Evolutionary conservation across 257 asterid species (phyloP).

Genomic region (Misopates orontium): DNA sequence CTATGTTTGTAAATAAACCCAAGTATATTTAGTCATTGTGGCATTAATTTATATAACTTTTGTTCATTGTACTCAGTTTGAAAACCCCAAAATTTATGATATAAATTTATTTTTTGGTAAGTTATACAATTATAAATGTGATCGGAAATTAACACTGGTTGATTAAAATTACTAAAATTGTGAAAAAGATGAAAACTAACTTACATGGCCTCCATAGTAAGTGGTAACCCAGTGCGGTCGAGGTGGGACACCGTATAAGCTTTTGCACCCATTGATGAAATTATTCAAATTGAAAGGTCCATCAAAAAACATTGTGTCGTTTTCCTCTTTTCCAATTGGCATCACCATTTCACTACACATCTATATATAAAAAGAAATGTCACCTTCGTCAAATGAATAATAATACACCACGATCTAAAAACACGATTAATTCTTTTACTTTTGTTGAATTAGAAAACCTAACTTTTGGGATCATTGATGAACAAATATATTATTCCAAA

Average conservation of each 20-base stretch:
- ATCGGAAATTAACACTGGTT: neutral
- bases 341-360: constrained; percentile 58
- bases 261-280: constrained; percentile 25
- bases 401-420: too few species aligned
- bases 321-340: constrained; percentile 40
- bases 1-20: too few species aligned
- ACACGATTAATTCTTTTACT: too few species aligned
- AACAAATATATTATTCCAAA: too few species aligned
- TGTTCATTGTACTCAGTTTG: neutral
- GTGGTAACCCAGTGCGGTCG: constrained; percentile 52
- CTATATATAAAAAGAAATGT: constrained; percentile 26
- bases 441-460: too few species aligned
- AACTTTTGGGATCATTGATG: too few species aligned
- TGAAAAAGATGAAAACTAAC: neutral
- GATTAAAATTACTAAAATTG: neutral
- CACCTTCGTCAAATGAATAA: too few species aligned
- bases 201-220: constrained; percentile 61
- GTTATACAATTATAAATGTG: too few species aligned
- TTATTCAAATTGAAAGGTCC: constrained; percentile 30
- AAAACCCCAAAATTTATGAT: neutral
- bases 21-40: neutral
- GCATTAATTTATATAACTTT: too few species aligned
- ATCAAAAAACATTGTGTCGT: constrained; percentile 40
- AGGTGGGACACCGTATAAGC: constrained; percentile 42
- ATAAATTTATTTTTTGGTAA: neutral